A percentile compares a stretch with the other conserved stretches of the same genome.
Conservation (phyloP, 768 basidiomycete genomes). For the Kwoniella newhampshirensis region DNA sequence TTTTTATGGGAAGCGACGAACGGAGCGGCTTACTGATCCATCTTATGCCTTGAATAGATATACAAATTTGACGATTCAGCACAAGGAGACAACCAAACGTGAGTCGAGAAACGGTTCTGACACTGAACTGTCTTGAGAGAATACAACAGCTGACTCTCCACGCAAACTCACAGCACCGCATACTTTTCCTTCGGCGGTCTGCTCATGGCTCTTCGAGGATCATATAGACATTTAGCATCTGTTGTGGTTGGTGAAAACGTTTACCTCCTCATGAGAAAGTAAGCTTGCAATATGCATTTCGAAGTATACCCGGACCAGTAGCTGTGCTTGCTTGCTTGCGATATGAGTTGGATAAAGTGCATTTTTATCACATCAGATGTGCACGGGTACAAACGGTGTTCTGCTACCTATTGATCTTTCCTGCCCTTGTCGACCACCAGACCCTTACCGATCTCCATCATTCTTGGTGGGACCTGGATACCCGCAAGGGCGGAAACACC, state of each 20-base stretch:
- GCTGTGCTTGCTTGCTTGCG: too few relatives aligned
- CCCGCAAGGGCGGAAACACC: conserved; percentile 41
- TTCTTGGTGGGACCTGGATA: conserved; percentile 51
- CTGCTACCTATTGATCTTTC: conserved; percentile 46
- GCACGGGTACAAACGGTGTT: neutral
- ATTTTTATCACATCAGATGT: too few relatives aligned
- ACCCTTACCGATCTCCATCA: conserved; percentile 49
- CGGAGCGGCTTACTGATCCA: too few relatives aligned
- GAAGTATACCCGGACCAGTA: too few relatives aligned
- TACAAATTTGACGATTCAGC: conserved; percentile 90
- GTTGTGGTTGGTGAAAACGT: conserved; percentile 92
- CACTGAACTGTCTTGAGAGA: neutral
- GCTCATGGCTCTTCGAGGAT: conserved; percentile 88
- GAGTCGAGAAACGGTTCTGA: conserved; percentile 50
- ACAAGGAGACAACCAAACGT: conserved; percentile 75
- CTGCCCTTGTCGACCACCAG: conserved; percentile 40
- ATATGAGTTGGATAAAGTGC: too few relatives aligned
- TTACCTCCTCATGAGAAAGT: conserved; percentile 74
- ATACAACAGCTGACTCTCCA: conserved; percentile 1
- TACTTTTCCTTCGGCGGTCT: conserved; percentile 97
- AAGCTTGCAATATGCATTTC: conserved; percentile 9
- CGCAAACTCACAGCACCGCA: conserved; percentile 67
- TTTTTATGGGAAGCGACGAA: too few relatives aligned
- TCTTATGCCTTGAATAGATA: too few relatives aligned
- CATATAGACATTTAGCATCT: conserved; percentile 83